Conservation (phyloP, 176 grass and related monocot genomes). For the Tuctoria greenei region DNA sequence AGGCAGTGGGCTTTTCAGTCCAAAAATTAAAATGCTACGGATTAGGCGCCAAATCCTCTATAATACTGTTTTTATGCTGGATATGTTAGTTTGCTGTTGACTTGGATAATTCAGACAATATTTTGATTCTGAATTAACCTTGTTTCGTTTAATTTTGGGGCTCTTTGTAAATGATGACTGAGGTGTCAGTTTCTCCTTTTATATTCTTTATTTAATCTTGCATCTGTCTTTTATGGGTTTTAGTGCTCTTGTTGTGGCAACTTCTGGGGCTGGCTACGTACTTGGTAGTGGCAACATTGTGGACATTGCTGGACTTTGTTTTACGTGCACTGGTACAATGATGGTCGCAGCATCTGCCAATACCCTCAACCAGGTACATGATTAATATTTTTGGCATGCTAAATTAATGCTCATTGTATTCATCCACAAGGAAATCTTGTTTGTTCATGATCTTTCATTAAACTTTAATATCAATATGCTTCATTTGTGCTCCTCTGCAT, state of each 20-base stretch:
- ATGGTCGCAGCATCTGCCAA: conserved; percentile 99
- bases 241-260: conserved; percentile 94
- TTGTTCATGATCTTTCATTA: conserved; percentile 2
- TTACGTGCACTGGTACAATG: conserved; percentile 94
- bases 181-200: conserved; percentile 1
- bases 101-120: conserved; percentile 5
- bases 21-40: background rate
- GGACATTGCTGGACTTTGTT: conserved; percentile 80
- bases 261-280: conserved; percentile 92
- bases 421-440: background rate
- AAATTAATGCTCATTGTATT: conserved; percentile 23
- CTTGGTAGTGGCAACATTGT: conserved; percentile 76
- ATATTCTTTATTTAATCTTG: conserved; percentile 19
- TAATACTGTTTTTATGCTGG: background rate
- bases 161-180: conserved; percentile 4
- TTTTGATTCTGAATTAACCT: conserved; percentile 32
- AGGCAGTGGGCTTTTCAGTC: background rate
- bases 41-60: background rate
- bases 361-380: conserved; percentile 81
- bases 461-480: background rate
- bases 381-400: conserved; percentile 1
- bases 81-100: background rate
- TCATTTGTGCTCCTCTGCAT: background rate
- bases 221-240: conserved; percentile 31
- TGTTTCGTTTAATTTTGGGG: conserved; percentile 5